Conservation (phyloP, 2,329 filamentous ascomycete species). For the Helicocarpus griseus region DNA sequence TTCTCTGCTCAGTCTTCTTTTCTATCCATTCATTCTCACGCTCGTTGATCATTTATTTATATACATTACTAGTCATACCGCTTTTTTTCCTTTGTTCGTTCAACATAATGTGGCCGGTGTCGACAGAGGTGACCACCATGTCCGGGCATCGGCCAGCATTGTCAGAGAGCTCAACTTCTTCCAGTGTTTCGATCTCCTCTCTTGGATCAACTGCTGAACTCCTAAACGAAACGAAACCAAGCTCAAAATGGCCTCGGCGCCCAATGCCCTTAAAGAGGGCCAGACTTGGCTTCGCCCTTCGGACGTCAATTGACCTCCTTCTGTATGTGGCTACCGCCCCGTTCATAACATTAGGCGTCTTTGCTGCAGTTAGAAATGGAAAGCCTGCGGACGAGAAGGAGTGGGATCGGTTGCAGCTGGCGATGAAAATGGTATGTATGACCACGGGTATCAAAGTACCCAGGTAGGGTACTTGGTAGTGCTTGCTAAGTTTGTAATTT, state of each 20-base stretch:
- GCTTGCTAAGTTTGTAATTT: no score
- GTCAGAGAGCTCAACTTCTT: neutral
- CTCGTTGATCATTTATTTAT: no score
- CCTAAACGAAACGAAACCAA: neutral
- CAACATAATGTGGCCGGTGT: no score
- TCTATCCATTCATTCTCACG: no score
- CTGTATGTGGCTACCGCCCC: slow-evolving; percentile 2
- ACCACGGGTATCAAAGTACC: neutral
- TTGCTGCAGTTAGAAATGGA: neutral
- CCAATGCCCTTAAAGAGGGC: neutral
- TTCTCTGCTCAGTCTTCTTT: no score
- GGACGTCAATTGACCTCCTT: slow-evolving; percentile 1
- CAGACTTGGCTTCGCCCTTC: neutral
- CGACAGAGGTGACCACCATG: no score
- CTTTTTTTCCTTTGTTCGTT: no score
- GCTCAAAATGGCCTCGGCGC: neutral
- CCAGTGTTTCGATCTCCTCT: neutral
- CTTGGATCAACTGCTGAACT: neutral
- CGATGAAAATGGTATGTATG: slow-evolving; percentile 7
- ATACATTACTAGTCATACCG: no score
- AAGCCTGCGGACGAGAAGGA: slow-evolving; percentile 1
- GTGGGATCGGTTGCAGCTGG: slow-evolving; percentile 3
- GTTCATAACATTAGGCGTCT: slow-evolving; percentile 5
- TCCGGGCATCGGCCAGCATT: neutral
- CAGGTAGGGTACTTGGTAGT: neutral